A percentile compares a stretch with the other conserved stretches of the same genome.
phyloP scores from a whole-genome alignment of 169 alveolate species.

The Neospora caninum region DNA sequence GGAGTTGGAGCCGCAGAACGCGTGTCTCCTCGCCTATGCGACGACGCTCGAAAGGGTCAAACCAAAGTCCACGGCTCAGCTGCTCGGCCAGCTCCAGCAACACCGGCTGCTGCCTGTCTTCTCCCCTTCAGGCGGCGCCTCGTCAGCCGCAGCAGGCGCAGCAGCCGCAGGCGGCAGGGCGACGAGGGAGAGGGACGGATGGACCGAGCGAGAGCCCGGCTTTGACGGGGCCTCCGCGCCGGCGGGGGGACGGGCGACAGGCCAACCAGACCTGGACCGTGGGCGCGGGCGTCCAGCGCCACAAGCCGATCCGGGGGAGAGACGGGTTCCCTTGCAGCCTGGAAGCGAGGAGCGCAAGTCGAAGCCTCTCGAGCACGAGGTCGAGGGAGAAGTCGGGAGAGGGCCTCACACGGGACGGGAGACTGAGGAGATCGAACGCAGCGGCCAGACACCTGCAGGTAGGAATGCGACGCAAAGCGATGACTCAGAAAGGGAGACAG shows the following conservation, averaged over 20 bases:
- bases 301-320: too few relatives aligned
- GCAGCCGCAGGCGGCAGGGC: neutral
- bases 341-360: neutral
- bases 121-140: neutral
- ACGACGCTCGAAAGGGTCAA: slow-evolving; percentile 35
- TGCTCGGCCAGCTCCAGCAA: slow-evolving; percentile 53
- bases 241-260: neutral
- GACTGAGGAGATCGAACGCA: neutral
- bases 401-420: neutral
- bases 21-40: slow-evolving; percentile 45
- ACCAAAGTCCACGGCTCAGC: slow-evolving; percentile 54
- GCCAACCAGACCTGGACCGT: neutral
- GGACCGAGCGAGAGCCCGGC: neutral
- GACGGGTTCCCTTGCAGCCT: too few relatives aligned
- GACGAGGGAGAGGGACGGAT: neutral
- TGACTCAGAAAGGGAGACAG: too few relatives aligned
- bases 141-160: neutral
- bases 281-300: too few relatives aligned
- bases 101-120: neutral
- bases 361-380: neutral
- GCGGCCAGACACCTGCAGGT: too few relatives aligned
- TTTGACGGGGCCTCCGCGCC: neutral
- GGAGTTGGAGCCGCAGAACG: slow-evolving; percentile 35
- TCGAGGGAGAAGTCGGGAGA: neutral
- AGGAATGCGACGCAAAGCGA: too few relatives aligned